Percentiles rank a stretch among this genome's conserved stretches.
phyloP scores from a whole-genome alignment of 2,329 filamentous ascomycete genomes.

The Apiospora koreana region DNA sequence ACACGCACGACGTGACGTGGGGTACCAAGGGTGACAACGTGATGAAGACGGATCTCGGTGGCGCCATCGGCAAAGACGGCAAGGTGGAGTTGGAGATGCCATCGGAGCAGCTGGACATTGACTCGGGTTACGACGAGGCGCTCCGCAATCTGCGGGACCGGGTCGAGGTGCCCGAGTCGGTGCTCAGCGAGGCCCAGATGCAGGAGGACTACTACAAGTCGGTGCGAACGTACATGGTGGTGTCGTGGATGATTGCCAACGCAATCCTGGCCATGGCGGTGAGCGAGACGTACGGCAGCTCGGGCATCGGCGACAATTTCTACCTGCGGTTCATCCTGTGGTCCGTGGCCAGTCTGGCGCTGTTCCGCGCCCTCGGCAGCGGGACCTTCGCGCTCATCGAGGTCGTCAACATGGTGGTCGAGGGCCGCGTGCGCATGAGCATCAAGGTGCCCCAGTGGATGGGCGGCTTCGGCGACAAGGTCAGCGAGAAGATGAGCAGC shows the following conservation, averaged over 20 bases:
- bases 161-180: slow-evolving; percentile 71
- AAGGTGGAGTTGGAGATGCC: slow-evolving; percentile 98
- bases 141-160: slow-evolving; percentile 93
- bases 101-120: slow-evolving; percentile 95
- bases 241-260: slow-evolving; percentile 91
- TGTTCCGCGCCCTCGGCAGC: slow-evolving; percentile 84
- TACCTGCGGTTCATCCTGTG: slow-evolving; percentile 94
- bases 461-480: slow-evolving; percentile 47
- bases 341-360: slow-evolving; percentile 81
- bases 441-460: slow-evolving; percentile 51
- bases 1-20: slow-evolving; percentile 98
- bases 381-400: slow-evolving; percentile 84
- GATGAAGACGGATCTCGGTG: slow-evolving; percentile 86
- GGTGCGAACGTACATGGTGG: slow-evolving; percentile 97
- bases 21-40: slow-evolving; percentile 98
- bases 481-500: slow-evolving; percentile 45
- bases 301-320: slow-evolving; percentile 75
- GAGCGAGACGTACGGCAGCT: slow-evolving; percentile 77
- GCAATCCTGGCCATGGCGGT: slow-evolving; percentile 92
- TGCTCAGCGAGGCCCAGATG: slow-evolving; percentile 73
- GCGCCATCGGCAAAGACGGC: slow-evolving; percentile 73
- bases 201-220: slow-evolving; percentile 99
- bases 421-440: slow-evolving; percentile 71
- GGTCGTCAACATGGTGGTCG: slow-evolving; percentile 78
- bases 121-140: slow-evolving; percentile 95